Conservation (phyloP, 2,329 filamentous ascomycete genomes). For the Ampelomyces quisqualis region DNA sequence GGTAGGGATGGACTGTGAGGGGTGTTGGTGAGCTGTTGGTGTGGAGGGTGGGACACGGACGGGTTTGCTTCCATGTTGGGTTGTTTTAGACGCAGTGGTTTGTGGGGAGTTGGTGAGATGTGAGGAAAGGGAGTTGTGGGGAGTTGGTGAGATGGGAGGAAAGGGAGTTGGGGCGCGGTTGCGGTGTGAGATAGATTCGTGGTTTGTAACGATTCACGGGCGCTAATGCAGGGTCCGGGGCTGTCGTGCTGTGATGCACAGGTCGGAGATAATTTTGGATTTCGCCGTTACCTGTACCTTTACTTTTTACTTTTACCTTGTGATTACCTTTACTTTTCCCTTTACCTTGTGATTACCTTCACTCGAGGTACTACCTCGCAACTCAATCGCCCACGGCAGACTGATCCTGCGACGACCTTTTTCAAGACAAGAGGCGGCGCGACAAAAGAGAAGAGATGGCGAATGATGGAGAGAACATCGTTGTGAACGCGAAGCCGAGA, state of each 20-base stretch:
- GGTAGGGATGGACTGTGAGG: too few relatives aligned
- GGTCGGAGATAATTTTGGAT: too few relatives aligned
- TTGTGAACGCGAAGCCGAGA: conserved; percentile 6
- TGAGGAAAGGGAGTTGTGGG: neutral
- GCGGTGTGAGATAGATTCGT: too few relatives aligned
- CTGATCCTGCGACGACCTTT: too few relatives aligned
- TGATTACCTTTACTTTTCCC: neutral
- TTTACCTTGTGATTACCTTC: too few relatives aligned
- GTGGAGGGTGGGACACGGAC: conserved; percentile 1
- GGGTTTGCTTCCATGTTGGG: conserved; percentile 5
- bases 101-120: neutral
- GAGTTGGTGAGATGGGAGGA: neutral
- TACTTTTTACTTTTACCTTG: neutral
- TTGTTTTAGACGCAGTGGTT: neutral
- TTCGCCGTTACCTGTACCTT: too few relatives aligned
- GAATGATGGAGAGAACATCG: conserved; percentile 2
- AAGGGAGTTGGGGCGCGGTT: conserved; percentile 5
- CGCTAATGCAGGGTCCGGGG: conserved; percentile 21
- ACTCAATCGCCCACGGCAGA: too few relatives aligned
- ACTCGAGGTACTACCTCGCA: too few relatives aligned
- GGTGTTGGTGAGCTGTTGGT: conserved; percentile 11
- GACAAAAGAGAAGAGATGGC: neutral
- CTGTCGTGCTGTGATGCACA: too few relatives aligned
- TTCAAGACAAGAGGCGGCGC: too few relatives aligned
- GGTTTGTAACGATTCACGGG: too few relatives aligned